Evolutionary conservation across 208 protist genomes (phyloP), one percentile per base, ranked within the genome.

Genomic region (Crithidia mellificae): DNA sequence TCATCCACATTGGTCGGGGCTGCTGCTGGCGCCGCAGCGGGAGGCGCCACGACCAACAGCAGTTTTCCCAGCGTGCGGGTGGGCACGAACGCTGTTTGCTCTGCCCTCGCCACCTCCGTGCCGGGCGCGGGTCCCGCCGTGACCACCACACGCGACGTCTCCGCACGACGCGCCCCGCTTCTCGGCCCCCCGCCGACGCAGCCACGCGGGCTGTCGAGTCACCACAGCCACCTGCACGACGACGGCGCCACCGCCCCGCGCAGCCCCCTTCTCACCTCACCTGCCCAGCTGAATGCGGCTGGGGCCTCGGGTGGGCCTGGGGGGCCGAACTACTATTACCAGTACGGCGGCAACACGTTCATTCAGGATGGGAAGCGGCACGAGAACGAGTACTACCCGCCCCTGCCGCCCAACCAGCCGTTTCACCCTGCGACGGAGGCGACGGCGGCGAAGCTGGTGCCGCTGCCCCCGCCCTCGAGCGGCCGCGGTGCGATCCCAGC

Each of bases 311-410:
- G 22, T 44, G 49, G 46, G 27, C 25, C 20, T 6, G 57, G 50
- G 24, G 62, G 29, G 47, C n/a, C 22, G 32, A 49, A 54, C 77
- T 74, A 67, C 59, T 83, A 78, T 36, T 50, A 83, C 59, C 68
- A 71, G 53, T 55, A 76, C 56, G 74, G 69, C 30, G 74, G 70
- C 6, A 84, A 84, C 74, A 84, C 78, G 14, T 80, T 77, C 30
- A 84, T 84, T 20, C 78, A 84, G 44, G 78, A 65, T 1, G 74
- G 68, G 20, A 84, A 84, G 65, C 73, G 63, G 19, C 52, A 68
- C 19, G 78, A 84, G 47, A 80, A 84, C 51, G 63, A 74, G 61
- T 84, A 80, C 69, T 84, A 78, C 69, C 78, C 78, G 6, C 73
- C 74, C 1, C 55, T 80, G 61, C 71, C 77, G 32, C 46, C 47